Evolutionary conservation across 768 basidiomycete genomes (phyloP).

Genomic region (Coprinopsis marcescibilis): DNA sequence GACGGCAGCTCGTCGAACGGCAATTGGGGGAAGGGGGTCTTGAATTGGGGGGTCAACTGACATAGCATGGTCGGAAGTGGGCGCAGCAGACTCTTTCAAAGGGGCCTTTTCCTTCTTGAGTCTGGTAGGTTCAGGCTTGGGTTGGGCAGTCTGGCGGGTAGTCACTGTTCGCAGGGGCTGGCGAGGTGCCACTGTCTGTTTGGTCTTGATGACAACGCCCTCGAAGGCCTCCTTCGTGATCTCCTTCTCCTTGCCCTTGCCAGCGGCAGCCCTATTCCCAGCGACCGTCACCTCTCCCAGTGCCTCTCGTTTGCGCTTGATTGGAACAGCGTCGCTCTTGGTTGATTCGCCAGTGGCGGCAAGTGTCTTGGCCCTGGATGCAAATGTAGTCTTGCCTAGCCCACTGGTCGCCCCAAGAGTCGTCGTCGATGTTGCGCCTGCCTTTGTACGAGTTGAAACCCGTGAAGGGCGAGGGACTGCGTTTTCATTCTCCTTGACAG

Average conservation of each 20-base stretch:
- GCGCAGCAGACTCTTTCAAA: slow-evolving; percentile 13
- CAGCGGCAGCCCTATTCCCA: slow-evolving; percentile 43
- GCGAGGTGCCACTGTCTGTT: slow-evolving; percentile 35
- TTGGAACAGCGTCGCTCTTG: slow-evolving; percentile 42
- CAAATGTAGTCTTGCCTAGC: slow-evolving; percentile 14
- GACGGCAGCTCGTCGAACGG: slow-evolving; percentile 34
- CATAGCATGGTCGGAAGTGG: slow-evolving; percentile 47
- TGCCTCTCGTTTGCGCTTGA: slow-evolving; percentile 78
- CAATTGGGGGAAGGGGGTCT: slow-evolving; percentile 32
- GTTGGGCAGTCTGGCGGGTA: slow-evolving; percentile 29
- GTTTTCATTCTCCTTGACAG: slow-evolving; percentile 67
- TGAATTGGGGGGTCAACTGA: slow-evolving; percentile 38
- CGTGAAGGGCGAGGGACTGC: slow-evolving; percentile 60
- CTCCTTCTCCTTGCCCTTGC: slow-evolving; percentile 64
- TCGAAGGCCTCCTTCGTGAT: slow-evolving; percentile 50
- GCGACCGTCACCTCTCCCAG: slow-evolving; percentile 63
- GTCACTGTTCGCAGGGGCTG: slow-evolving; percentile 53
- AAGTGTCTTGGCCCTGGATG: slow-evolving; percentile 48
- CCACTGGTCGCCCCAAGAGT: neutral
- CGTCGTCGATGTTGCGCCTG: neutral
- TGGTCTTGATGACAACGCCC: slow-evolving; percentile 57
- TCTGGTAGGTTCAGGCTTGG: slow-evolving; percentile 10
- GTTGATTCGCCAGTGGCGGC: slow-evolving; percentile 33
- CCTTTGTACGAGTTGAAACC: slow-evolving; percentile 33
- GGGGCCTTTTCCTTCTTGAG: slow-evolving; percentile 25